Evolutionary conservation across 1,284 basidiomycete genomes (phyloP).

Genomic region (Fomes fomentarius): DNA sequence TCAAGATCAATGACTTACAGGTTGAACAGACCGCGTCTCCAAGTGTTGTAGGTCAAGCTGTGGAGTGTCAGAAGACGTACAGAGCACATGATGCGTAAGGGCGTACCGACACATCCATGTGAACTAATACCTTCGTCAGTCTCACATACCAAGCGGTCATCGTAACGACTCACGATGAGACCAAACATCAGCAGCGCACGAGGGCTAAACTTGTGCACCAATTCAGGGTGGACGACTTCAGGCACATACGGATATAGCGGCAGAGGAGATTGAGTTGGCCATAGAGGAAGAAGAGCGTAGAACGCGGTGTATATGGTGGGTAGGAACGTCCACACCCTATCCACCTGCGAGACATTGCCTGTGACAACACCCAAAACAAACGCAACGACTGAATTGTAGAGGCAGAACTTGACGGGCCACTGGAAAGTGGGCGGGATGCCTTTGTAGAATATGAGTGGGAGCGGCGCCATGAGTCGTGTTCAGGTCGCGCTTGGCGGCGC

Average conservation of each 20-base stretch:
- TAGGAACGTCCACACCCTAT: constrained; percentile 64
- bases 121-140: constrained; percentile 35
- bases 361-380: constrained; percentile 69
- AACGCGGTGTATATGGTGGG: constrained; percentile 81
- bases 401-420: constrained; percentile 69
- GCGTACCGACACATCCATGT: constrained; percentile 70
- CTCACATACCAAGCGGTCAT: not conserved
- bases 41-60: constrained; percentile 84
- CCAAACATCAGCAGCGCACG: constrained; percentile 73
- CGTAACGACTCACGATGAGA: constrained; percentile 54
- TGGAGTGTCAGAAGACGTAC: not conserved
- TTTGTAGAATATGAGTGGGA: constrained; percentile 10
- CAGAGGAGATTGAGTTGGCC: constrained; percentile 50
- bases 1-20: constrained; percentile 45
- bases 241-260: constrained; percentile 62
- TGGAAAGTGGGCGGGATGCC: constrained; percentile 42
- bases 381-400: constrained; percentile 47
- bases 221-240: constrained; percentile 44
- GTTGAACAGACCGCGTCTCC: constrained; percentile 82
- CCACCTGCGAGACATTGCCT: constrained; percentile 86
- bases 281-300: constrained; percentile 71
- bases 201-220: constrained; percentile 57
- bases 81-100: not conserved
- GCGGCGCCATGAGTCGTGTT: constrained; percentile 18
- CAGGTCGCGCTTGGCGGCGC: too few relatives aligned